These are phyloP conservation scores for Neurospora pannonica DNA, from an alignment of 495 filamentous ascomycete genomes.

Conservation along the genomic window DNA sequence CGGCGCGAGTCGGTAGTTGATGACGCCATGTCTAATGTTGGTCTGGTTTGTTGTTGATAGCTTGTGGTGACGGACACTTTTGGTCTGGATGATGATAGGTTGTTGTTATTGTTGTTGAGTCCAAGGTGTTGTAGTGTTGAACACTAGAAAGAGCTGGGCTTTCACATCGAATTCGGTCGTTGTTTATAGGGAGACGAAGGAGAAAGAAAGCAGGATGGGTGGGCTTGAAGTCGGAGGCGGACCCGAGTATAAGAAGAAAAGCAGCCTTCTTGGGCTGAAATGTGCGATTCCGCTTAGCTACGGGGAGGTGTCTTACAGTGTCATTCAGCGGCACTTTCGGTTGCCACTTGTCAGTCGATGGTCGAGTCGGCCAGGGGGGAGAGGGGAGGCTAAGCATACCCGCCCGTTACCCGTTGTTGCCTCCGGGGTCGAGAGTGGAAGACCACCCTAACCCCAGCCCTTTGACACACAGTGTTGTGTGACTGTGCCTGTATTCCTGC, in stretches of 20 bases:
- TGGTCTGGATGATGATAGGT: background rate
- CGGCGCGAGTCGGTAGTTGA: conserved; percentile 15
- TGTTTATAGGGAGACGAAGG: conserved; percentile 4
- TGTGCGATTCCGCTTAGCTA: conserved; percentile 19
- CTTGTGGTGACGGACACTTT: background rate
- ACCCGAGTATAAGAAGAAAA: conserved; percentile 14
- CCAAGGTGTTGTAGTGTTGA: background rate
- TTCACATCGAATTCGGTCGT: background rate
- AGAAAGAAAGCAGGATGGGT: conserved; percentile 3
- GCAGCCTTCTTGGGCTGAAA: conserved; percentile 28
- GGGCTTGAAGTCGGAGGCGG: conserved; percentile 2
- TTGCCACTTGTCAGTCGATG: conserved; percentile 34
- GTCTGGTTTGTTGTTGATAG: conserved; percentile 5
- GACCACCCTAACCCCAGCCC: conserved; percentile 2
- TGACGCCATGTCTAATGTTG: conserved; percentile 19
- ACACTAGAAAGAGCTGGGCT: background rate
- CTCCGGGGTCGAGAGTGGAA: conserved; percentile 8
- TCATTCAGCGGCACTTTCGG: conserved; percentile 25
- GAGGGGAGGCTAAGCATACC: conserved; percentile 21
- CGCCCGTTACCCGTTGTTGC: conserved; percentile 20
- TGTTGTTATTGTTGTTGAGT: background rate
- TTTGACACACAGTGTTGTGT: conserved; percentile 7
- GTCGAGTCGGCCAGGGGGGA: conserved; percentile 20
- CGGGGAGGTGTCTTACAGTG: conserved; percentile 13
- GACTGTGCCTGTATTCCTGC: conserved; percentile 17